Evolutionary conservation across 2,329 filamentous ascomycete genomes (phyloP), one percentile per base, ranked within the genome.

Genomic region (Incumbomyces lentus): DNA sequence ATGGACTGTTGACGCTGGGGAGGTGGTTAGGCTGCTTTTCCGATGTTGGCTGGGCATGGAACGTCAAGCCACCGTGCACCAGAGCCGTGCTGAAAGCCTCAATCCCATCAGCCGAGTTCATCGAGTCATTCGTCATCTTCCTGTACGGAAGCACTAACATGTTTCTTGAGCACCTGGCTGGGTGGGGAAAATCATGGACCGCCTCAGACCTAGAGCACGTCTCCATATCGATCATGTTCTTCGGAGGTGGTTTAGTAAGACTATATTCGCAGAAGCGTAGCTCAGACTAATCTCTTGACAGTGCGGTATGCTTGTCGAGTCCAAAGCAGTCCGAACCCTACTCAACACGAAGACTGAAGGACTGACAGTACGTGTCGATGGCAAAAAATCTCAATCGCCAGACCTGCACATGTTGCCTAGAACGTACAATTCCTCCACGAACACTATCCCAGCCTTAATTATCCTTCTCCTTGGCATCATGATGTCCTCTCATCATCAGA

Each of bases 11-110:
- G 50, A 94, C 86, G 0, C 73, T 96, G 3, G 88, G 87, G 26
- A 82, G 90, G 46, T 95, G 87, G 84, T 79, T 88, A 60, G 90
- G 90, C 22, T 85, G 85, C 62, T 96, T 94, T 62, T 81, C 84
- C 48, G 85, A 95, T 49, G 75, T 90, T 48, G 90, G 90, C 54
- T 96, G 90, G 90, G 86, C 88, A 0, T 95, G 90, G 90, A 96
- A 96, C 58, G 66, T 88, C 50, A 84, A 84, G 49, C 87, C 87
- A 8, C 60, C 69, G 3, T 63, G 65, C 48, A 69, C 70, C 6
- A 60, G 78, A 10, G 73, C 78, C n/a, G 73, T 76, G 53, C 83
- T 82, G 76, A 78, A 78, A 41, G 46, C 52, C 33, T 68, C 63
- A 38, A 57, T 79, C 29, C 85, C 84, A 1, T 85, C 85, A 0